Evolutionary conservation across 768 basidiomycete genomes (phyloP).

Genomic region (Clitopilus passeckerianus): DNA sequence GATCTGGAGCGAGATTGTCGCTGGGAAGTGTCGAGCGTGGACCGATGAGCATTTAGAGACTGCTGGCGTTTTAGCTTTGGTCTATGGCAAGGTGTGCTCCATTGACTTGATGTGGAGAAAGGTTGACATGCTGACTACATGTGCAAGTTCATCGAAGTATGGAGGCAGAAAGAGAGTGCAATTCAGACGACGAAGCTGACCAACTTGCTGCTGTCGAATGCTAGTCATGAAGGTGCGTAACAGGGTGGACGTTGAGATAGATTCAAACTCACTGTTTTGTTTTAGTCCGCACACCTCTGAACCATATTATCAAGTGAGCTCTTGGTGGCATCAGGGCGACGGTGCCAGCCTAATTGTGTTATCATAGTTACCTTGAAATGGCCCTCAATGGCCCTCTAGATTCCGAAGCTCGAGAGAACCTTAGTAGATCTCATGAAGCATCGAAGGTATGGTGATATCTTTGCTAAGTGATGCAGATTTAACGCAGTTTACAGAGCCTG

Average conservation of each 20-base stretch:
- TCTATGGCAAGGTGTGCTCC: conserved; percentile 61
- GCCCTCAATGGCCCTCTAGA: conserved; percentile 75
- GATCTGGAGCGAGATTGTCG: conserved; percentile 71
- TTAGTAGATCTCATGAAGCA: conserved; percentile 67
- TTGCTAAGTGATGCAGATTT: not conserved
- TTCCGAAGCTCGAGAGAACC: conserved; percentile 67
- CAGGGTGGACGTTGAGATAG: not conserved
- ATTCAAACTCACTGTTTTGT: not conserved
- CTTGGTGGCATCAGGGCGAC: no score
- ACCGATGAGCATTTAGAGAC: conserved; percentile 82
- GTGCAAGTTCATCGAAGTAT: conserved; percentile 78
- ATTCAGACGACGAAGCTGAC: conserved; percentile 69
- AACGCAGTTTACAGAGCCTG: conserved; percentile 38
- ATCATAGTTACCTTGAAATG: conserved; percentile 65
- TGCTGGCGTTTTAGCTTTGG: conserved; percentile 70
- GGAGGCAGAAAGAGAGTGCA: conserved; percentile 77
- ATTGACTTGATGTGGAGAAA: not conserved
- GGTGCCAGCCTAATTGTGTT: not conserved
- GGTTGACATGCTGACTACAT: not conserved
- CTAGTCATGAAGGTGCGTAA: conserved; percentile 73
- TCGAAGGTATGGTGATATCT: conserved; percentile 45
- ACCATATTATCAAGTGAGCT: conserved; percentile 82
- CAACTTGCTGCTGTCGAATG: conserved; percentile 71
- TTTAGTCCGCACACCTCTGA: conserved; percentile 69
- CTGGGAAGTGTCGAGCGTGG: conserved; percentile 67